These are phyloP conservation scores for Graphilbum ipis-grandicollis DNA, from an alignment of 2,329 filamentous ascomycete genomes.

Conservation along the genomic window DNA sequence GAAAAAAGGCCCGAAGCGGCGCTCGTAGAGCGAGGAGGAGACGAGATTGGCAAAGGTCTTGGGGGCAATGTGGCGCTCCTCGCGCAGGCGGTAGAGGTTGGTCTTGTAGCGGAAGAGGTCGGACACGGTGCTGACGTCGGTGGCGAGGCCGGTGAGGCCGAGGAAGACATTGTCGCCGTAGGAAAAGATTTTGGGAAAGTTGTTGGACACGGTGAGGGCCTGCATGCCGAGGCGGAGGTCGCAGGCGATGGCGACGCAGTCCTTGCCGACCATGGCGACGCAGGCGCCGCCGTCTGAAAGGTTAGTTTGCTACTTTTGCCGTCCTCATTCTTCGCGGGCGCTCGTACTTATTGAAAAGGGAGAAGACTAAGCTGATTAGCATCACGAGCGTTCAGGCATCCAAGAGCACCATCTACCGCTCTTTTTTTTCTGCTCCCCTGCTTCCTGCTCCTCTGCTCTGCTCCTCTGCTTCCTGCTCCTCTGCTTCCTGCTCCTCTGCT, in stretches of 20 bases:
- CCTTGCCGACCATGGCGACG: slow-evolving; percentile 98
- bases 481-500: too few species aligned
- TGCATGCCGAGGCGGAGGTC: slow-evolving; percentile 95
- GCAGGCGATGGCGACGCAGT: slow-evolving; percentile 98
- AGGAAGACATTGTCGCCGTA: slow-evolving; percentile 84
- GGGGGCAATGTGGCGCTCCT: slow-evolving; percentile 91
- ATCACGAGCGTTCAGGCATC: too few species aligned
- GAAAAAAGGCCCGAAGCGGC: slow-evolving; percentile 90
- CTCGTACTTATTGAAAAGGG: slow-evolving; percentile 87
- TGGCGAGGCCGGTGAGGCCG: slow-evolving; percentile 87
- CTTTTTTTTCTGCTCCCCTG: too few species aligned
- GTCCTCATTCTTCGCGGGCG: too few species aligned
- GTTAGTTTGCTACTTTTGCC: not conserved
- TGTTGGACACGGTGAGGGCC: slow-evolving; percentile 93
- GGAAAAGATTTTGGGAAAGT: slow-evolving; percentile 99
- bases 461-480: too few species aligned
- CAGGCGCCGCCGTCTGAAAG: slow-evolving; percentile 69
- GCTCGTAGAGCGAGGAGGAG: slow-evolving; percentile 79
- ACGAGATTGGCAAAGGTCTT: slow-evolving; percentile 95
- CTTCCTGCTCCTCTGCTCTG: too few species aligned
- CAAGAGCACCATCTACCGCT: too few species aligned
- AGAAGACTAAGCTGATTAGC: slow-evolving; percentile 45
- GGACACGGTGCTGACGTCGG: slow-evolving; percentile 83
- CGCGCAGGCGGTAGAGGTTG: slow-evolving; percentile 98
- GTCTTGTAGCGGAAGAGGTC: slow-evolving; percentile 99